These are phyloP conservation scores for Stachybotrys chartarum DNA, from an alignment of 2,329 filamentous ascomycete species.

Conservation along the genomic window DNA sequence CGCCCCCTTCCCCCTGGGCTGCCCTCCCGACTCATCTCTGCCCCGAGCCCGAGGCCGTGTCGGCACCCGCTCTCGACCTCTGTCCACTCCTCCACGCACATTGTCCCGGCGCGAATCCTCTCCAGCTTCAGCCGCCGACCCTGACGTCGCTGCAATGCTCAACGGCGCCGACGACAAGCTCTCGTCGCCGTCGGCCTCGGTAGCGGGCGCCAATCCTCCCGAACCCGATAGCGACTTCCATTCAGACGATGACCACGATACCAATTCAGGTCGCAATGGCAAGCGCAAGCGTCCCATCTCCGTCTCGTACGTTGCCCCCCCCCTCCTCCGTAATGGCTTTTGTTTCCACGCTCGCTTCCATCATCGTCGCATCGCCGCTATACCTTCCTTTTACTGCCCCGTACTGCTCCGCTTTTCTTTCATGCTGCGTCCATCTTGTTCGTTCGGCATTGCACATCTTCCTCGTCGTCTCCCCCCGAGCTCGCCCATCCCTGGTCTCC, in stretches of 20 bases:
- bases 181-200: conserved; percentile 16
- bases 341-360: too few species aligned
- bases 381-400: not conserved
- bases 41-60: conserved; percentile 15
- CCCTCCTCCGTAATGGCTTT: not conserved
- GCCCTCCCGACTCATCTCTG: not conserved
- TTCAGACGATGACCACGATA: conserved; percentile 34
- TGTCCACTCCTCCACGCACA: not conserved
- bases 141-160: conserved; percentile 8
- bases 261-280: conserved; percentile 20
- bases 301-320: conserved; percentile 40
- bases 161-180: conserved; percentile 10
- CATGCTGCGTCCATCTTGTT: not conserved
- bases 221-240: conserved; percentile 31
- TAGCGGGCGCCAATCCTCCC: conserved; percentile 25
- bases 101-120: not conserved
- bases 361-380: not conserved
- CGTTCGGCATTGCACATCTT: not conserved
- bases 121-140: conserved; percentile 2
- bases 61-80: conserved; percentile 5
- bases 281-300: conserved; percentile 56
- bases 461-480: not conserved
- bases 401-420: not conserved
- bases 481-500: not conserved
- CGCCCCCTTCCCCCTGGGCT: too few species aligned